phyloP scores from a whole-genome alignment of 1,284 basidiomycete genomes.

The Thecaphora thlaspeos region DNA sequence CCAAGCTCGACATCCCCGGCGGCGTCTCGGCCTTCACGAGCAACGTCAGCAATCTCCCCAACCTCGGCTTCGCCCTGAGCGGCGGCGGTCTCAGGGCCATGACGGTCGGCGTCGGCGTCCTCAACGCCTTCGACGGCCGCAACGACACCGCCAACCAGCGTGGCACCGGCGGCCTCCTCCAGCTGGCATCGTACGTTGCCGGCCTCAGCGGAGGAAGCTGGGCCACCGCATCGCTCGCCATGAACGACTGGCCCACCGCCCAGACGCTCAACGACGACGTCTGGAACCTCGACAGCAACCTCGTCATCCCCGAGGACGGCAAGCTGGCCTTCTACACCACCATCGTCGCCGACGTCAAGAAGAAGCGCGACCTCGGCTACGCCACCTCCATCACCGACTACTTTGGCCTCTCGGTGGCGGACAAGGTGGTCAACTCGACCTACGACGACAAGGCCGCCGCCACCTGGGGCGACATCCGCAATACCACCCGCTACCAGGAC shows the following conservation, averaged over 20 bases:
- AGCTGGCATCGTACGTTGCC: constrained; percentile 51
- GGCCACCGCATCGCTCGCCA: constrained; percentile 41
- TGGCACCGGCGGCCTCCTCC: constrained; percentile 52
- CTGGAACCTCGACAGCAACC: constrained; percentile 60
- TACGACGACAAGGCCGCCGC: constrained; percentile 46
- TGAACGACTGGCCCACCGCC: constrained; percentile 51
- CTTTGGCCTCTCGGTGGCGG: constrained; percentile 50
- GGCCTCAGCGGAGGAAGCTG: constrained; percentile 55
- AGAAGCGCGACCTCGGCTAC: constrained; percentile 37
- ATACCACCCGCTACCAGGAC: constrained; percentile 37
- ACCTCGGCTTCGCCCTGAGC: constrained; percentile 59
- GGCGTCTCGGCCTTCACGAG: constrained; percentile 43
- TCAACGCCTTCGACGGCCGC: constrained; percentile 47
- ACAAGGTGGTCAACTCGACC: constrained; percentile 47
- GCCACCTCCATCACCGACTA: constrained; percentile 48
- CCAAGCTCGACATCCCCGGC: constrained; percentile 36
- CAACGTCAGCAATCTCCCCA: constrained; percentile 42
- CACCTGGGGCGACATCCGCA: constrained; percentile 45
- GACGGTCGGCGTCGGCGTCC: constrained; percentile 53
- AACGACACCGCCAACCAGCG: constrained; percentile 46
- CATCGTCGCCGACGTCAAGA: constrained; percentile 39
- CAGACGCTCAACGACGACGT: constrained; percentile 43
- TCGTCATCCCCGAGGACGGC: constrained; percentile 59
- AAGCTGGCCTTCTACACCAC: constrained; percentile 60
- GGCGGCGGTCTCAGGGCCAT: constrained; percentile 62